A percentile compares a stretch with the other conserved stretches of the same genome.
phyloP scores from a whole-genome alignment of 441 rosid species.

The Monsonia emarginata region DNA sequence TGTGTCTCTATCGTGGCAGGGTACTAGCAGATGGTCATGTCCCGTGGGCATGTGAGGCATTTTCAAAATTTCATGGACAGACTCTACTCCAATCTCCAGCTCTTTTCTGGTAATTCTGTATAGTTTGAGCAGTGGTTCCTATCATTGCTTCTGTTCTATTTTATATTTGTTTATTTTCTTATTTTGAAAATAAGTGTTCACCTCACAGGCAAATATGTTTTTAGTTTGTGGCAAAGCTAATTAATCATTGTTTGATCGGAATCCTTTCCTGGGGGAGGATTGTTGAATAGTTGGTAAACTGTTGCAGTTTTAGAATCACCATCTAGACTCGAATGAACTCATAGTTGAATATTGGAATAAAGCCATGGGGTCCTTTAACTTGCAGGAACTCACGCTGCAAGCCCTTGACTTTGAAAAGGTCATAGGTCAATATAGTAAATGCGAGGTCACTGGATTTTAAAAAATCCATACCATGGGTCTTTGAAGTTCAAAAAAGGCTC shows the following conservation, averaged over 20 bases:
- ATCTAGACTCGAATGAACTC: not conserved
- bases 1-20: slow-evolving; percentile 21
- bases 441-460: too few species aligned
- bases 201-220: not conserved
- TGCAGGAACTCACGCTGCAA: too few species aligned
- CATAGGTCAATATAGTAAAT: too few species aligned
- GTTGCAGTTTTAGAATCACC: not conserved
- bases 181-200: not conserved
- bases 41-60: slow-evolving; percentile 48
- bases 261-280: not conserved
- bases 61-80: slow-evolving; percentile 32
- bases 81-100: slow-evolving; percentile 29
- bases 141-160: not conserved
- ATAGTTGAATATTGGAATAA: not conserved
- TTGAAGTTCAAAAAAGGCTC: too few species aligned
- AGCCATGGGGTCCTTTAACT: too few species aligned
- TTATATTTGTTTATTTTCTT: not conserved
- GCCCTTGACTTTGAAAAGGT: too few species aligned
- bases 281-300: not conserved
- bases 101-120: slow-evolving; percentile 32
- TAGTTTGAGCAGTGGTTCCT: not conserved
- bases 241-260: not conserved
- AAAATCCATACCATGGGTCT: too few species aligned
- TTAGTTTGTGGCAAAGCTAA: not conserved
- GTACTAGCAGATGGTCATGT: slow-evolving; percentile 49